Base-by-base conservation (phyloP, 176 grass and related monocot species). In the Bromus sterilis region DNA sequence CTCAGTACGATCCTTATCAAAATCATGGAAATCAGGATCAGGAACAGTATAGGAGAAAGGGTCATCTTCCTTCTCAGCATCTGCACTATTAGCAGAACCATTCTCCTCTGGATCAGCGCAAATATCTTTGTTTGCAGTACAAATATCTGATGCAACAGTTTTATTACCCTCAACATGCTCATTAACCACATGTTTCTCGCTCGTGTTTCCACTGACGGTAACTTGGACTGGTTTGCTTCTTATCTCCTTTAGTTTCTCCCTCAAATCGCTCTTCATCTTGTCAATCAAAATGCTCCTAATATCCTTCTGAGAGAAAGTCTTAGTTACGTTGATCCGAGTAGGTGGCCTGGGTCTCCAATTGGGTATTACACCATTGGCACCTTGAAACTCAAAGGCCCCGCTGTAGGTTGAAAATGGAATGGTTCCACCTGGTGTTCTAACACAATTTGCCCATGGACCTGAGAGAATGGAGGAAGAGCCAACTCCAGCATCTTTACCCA, bases 21-120 rank as follows among this genome's bases (percentile, higher is more conserved):
- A 91, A 85, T 87, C 89, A 85, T 88, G 85, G 68, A 91, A 91
- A 88, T 91, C 89, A n/a, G 85, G 82, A 85, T 91, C 89, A 78
- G 89, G 89, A 78, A 88, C 89, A 85, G 48, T 81, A 59, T 81
- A 85, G 60, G 82, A 82, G 37, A 85, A 64, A 18, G 78, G 65
- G 26, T 85, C 68, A 61, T 66, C 63, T 80, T 88, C 82, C 46
- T 78, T 85, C 43, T 82, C 89, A 82, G 82, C 51, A 32, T 61
- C 74, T 15, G 32, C 28, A 53, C 40, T 34, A 74, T 66, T 58
- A 77, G 26, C 59, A 78, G 46, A 82, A 49, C 7, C 73, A 56
- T 34, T 82, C 67, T 46, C 74, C 64, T 72, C 67, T 62, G 46
- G 42, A 66, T 85, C 46, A 80, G 30, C 63, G 29, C 2, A 24